phyloP scores from a whole-genome alignment of 352 stramenopile genomes.

The Phytophthora hibernalis region DNA sequence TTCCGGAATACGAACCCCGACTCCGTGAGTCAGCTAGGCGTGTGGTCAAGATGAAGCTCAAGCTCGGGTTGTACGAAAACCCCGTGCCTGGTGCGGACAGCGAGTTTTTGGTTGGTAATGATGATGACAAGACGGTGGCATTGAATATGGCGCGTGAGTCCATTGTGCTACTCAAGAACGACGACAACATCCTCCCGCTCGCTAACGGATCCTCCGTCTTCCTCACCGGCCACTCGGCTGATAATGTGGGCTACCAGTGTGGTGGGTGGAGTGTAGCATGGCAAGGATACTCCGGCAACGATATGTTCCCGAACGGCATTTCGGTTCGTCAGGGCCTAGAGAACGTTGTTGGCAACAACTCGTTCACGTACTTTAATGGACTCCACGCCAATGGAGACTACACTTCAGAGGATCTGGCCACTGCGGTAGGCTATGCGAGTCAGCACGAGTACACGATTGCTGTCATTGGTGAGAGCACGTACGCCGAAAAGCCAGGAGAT shows the following conservation, averaged over 20 bases:
- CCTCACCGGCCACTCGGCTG: constrained; percentile 67
- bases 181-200: constrained; percentile 56
- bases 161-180: constrained; percentile 86
- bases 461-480: constrained; percentile 78
- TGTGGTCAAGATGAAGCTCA: constrained; percentile 82
- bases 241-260: constrained; percentile 75
- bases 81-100: constrained; percentile 55
- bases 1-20: constrained; percentile 42
- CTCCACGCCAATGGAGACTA: constrained; percentile 57
- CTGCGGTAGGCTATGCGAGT: constrained; percentile 56
- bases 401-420: constrained; percentile 49
- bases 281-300: constrained; percentile 82
- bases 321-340: constrained; percentile 63
- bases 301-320: constrained; percentile 63
- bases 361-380: constrained; percentile 65
- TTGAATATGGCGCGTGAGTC: constrained; percentile 77
- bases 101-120: constrained; percentile 49
- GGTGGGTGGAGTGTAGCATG: constrained; percentile 85
- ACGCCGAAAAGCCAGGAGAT: constrained; percentile 89
- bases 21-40: constrained; percentile 64
- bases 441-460: constrained; percentile 74
- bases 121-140: constrained; percentile 52
- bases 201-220: constrained; percentile 51
- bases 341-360: constrained; percentile 31
- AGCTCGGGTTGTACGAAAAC: constrained; percentile 72